phyloP scores from a whole-genome alignment of 768 basidiomycete species.

The Trichaptum fuscoviolaceum region DNA sequence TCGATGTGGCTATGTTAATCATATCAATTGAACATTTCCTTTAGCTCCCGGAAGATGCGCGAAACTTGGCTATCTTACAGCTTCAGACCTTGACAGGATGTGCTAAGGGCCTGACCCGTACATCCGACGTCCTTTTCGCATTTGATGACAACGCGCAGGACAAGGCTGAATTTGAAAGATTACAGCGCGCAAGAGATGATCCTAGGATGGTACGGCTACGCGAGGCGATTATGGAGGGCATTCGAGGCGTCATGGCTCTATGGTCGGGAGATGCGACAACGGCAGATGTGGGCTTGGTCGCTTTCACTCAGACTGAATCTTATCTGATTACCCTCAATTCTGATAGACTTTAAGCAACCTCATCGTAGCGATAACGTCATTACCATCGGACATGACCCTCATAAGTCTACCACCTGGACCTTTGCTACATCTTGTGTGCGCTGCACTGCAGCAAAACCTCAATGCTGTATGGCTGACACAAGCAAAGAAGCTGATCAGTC shows the following conservation, averaged over 20 bases:
- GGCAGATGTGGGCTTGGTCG: conserved; percentile 52
- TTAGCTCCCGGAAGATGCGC: conserved; percentile 72
- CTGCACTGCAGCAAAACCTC: conserved; percentile 63
- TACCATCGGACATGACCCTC: conserved; percentile 72
- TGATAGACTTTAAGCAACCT: conserved; percentile 72
- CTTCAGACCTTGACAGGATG: conserved; percentile 80
- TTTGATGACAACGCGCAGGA: conserved; percentile 53
- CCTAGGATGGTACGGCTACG: conserved; percentile 57
- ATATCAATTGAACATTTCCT: background rate
- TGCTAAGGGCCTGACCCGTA: conserved; percentile 80
- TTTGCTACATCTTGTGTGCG: conserved; percentile 71
- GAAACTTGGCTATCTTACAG: conserved; percentile 58
- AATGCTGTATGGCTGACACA: conserved; percentile 84
- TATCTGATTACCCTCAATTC: background rate
- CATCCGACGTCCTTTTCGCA: conserved; percentile 59
- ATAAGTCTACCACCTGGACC: conserved; percentile 79
- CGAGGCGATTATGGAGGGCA: conserved; percentile 54
- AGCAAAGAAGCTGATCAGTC: conserved; percentile 72
- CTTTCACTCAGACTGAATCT: background rate
- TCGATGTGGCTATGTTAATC: conserved; percentile 2
- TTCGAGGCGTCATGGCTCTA: conserved; percentile 57
- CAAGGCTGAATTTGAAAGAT: conserved; percentile 44
- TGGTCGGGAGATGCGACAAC: conserved; percentile 80
- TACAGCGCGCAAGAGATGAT: conserved; percentile 61
- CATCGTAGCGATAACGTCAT: conserved; percentile 79